Base-by-base conservation (phyloP, 352 stramenopile species). In the Phytophthora ohioensis region DNA sequence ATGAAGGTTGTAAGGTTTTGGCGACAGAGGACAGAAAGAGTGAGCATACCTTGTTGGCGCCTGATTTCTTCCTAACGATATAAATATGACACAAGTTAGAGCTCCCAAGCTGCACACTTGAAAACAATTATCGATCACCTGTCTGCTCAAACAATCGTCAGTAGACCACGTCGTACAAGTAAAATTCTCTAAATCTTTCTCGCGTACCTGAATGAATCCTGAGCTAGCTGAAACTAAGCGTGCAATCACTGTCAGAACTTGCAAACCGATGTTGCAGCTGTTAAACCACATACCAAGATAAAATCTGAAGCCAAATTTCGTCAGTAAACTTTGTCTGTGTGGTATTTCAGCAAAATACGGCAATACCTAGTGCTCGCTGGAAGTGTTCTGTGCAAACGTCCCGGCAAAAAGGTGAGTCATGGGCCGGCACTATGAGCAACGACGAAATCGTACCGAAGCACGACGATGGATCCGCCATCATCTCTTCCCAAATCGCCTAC, bases 401-500 rank as follows among this genome's bases (percentile, higher is more conserved):
- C 30, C 31, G 30, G 2, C 4, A 69, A 53, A 12, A 65, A 27
- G 21, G 52, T 67, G 21, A 64, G 43, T 54, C 21, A 57, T 34
- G n/a, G 63, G 57, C 9, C 10, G 1, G 15, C 21, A 60, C 38
- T 47, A 36, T 21, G 31, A 13, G 31, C 5, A 51, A 8, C 6
- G 60, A 34, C 30, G 9, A 52, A 12, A 57, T n/a, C 68, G 15
- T 78, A 94, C 88, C 80, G 35, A 96, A 92, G 53, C 88, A 96
- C 4, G 82, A 81, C 17, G 87, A 88, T 3, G 88, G 88, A 73
- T 96, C 86, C 30, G 88, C 88, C 57, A 96, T 87, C 88, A 96
- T 96, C 62, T 94, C 88, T 79, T 96, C 87, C 88, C 88, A 96
- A 52, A 96, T 93, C 7, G 84, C 84, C 87, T 96, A 39, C 11